Evolutionary conservation across 768 basidiomycete species (phyloP), one percentile per base, ranked within the genome.

Genomic region (Rhodotorula graminis): DNA sequence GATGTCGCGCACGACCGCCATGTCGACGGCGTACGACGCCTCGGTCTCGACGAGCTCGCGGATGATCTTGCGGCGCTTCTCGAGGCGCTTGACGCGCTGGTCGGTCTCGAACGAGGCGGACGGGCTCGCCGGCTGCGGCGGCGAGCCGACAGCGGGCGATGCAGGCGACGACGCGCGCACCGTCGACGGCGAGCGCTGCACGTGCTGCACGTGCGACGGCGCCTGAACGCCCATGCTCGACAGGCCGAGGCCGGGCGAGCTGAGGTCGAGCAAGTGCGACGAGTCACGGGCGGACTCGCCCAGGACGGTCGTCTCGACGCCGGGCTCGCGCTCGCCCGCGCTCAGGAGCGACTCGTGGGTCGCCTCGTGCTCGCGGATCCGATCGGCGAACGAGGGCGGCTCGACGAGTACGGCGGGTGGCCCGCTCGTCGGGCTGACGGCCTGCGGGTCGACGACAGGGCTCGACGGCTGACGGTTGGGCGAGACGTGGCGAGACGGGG

Each of bases 1-100:
- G 80, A 88, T 78, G 76, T 92, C 93, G 87, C 95, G 93, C 85
- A 98, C 90, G 78, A 93, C 88, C 81, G 96, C 93, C 74, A 99
- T 84, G 82, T 98, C 96, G 81, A 92, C 90, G 11, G 98, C 95
- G 81, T 92, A 98, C 82, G 93, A 93, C 77, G 92, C 88, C 81
- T 99, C 96, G 0, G 93, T 97, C 81, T 92, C 90, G 61, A 98
- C 87, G 77, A 97, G 87, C 82, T 99, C 96, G 78, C 86, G 86
- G 71, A 93, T 86, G 2, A 67, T 70, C 52, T 71, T 33, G 27
- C 44, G 29, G 25, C 77, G 62, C 65, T 71, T 78, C 31, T 69
- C 59, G 46, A 29, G 40, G 25, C 70, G 67, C 67, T 57, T 65
- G 14, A 8, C 12, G 14, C 27, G n/a, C 53, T n/a, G 9, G 14